Base-by-base conservation (phyloP, 1,139 yeast genomes). In the Geotrichum europaeum region DNA sequence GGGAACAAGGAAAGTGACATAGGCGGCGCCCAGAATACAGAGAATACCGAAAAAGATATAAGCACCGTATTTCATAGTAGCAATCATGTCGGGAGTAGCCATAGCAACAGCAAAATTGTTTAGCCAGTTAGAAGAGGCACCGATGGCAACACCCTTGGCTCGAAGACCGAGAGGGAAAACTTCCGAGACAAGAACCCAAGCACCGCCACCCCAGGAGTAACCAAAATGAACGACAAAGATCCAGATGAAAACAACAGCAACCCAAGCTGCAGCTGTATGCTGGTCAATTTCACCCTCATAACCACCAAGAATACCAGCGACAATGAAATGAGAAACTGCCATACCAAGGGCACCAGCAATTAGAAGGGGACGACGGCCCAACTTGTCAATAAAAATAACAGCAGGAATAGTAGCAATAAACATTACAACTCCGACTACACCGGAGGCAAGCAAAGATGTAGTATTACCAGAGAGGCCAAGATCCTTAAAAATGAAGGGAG, bases 51-150 rank as follows among this genome's bases (percentile, higher is more conserved):
- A 83, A 34, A 84, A 84, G 65, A 83, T 82, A 68, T 84, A 84
- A 71, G 82, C 83, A 15, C 72, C 72, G 56, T 62, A 69, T 55
- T 60, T 62, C 56, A 59, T 50, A 15, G 53, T 18, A 15, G 24
- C 86, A 66, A 85, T 87, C 74, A 86, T 75, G 73, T 84, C 86
- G 12, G 92, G 91, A 3, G 91, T 86, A 30, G 84, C 82, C 71
- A 78, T 85, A 13, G 90, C 91, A 74, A 86, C 84, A 25, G 82
- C 83, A 74, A 86, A 87, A 76, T 87, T 87, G 70, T 84, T 86
- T 65, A 86, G 73, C 95, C 95, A 87, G 76, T 87, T 87, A 56
- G 89, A 80, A n/a, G 92, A 87, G 28, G 88, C 84, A 56, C 89
- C 83, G 59, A 86, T 72, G 25, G 92, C 84, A 64, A 87, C 86